Conservation (phyloP, 768 basidiomycete species). For the Mycena galericulata region DNA sequence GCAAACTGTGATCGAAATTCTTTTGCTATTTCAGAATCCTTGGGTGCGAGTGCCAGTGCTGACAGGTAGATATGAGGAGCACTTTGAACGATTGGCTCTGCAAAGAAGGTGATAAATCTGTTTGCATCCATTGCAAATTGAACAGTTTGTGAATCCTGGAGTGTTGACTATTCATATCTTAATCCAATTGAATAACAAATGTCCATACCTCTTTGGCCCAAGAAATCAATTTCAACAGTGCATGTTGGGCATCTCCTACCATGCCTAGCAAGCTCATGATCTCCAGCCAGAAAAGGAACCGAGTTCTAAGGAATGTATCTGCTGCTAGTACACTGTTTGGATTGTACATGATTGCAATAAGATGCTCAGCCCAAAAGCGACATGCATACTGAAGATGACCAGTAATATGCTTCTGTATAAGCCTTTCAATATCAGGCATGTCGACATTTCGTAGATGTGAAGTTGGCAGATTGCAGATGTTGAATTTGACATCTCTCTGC, state of each 20-base stretch:
- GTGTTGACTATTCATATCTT: not conserved
- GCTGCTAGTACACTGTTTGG: not conserved
- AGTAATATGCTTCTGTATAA: not conserved
- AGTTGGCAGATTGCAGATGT: constrained; percentile 6
- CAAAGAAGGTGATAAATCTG: not conserved
- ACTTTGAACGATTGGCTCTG: not conserved
- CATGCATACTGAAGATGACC: not conserved
- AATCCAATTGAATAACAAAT: not conserved
- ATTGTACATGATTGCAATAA: not conserved
- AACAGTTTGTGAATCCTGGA: not conserved
- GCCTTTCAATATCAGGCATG: not conserved
- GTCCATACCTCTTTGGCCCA: not conserved
- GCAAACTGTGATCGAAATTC: constrained; percentile 1
- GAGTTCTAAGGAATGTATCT: not conserved
- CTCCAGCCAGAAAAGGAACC: constrained; percentile 1
- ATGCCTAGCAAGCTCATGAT: not conserved
- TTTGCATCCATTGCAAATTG: constrained; percentile 1
- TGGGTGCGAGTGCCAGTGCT: not conserved
- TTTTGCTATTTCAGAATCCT: not conserved
- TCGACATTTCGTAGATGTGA: not conserved
- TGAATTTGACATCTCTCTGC: constrained; percentile 7
- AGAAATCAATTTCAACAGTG: not conserved
- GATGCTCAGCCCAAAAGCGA: constrained; percentile 7
- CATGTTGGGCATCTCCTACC: not conserved
- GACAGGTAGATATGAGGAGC: constrained; percentile 10